These are phyloP conservation scores for Cryptococcus sp. DNA, from an alignment of 1,284 basidiomycete genomes.

Conservation along the genomic window DNA sequence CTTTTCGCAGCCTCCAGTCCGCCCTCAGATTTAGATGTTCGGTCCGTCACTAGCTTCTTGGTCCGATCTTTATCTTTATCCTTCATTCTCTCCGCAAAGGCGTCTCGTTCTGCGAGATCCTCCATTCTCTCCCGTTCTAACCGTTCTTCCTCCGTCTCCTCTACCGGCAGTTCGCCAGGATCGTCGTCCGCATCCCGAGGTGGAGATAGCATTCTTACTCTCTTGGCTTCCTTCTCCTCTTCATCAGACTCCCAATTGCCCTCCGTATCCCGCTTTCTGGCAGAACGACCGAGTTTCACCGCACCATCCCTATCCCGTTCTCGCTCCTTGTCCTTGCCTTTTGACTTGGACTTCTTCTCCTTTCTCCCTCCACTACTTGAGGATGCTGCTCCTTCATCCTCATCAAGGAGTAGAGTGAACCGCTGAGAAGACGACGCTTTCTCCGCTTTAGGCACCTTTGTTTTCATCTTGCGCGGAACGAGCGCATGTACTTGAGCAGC, in stretches of 20 bases:
- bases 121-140: slow-evolving; percentile 73
- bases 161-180: slow-evolving; percentile 22
- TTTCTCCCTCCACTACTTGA: slow-evolving; percentile 22
- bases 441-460: slow-evolving; percentile 56
- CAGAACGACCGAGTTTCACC: slow-evolving; percentile 61
- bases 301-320: slow-evolving; percentile 39
- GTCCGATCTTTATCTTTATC: slow-evolving; percentile 80
- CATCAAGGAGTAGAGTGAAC: slow-evolving; percentile 76
- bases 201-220: slow-evolving; percentile 44
- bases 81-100: slow-evolving; percentile 84
- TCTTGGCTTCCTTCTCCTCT: slow-evolving; percentile 63
- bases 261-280: slow-evolving; percentile 71
- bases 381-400: slow-evolving; percentile 56
- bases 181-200: slow-evolving; percentile 50
- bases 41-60: slow-evolving; percentile 90
- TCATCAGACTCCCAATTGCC: slow-evolving; percentile 62
- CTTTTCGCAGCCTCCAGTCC: slow-evolving; percentile 81
- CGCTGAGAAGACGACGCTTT: slow-evolving; percentile 61
- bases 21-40: slow-evolving; percentile 72
- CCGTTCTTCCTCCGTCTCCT: slow-evolving; percentile 66
- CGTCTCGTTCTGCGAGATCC: slow-evolving; percentile 86
- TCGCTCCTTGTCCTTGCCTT: slow-evolving; percentile 57
- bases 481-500: slow-evolving; percentile 72
- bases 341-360: slow-evolving; percentile 52
- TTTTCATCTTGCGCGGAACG: slow-evolving; percentile 70